phyloP scores from a whole-genome alignment of 2,329 filamentous ascomycete species.

The Hirsutella rhossiliensis region DNA sequence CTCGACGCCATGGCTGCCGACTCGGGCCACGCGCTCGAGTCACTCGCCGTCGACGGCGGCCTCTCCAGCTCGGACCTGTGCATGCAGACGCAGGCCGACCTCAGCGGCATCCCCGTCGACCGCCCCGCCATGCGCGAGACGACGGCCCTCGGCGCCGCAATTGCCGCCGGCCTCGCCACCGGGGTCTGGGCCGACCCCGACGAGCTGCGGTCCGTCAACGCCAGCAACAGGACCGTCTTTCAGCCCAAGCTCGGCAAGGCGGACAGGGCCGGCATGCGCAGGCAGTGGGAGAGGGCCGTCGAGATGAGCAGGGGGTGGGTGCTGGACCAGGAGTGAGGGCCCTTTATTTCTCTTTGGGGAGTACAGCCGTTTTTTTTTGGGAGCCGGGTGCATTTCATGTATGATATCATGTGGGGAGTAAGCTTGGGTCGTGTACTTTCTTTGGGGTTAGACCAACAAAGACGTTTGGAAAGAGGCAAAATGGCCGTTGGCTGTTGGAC shows the following conservation, averaged over 20 bases:
- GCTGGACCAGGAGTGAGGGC: conserved; percentile 12
- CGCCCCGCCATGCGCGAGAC: conserved; percentile 84
- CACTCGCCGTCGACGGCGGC: conserved; percentile 76
- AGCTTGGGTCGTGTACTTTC: too few species aligned
- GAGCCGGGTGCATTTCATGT: too few species aligned
- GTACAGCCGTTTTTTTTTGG: too few species aligned
- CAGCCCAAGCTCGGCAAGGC: conserved; percentile 45
- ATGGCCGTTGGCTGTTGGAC: too few species aligned
- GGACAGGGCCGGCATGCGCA: conserved; percentile 28
- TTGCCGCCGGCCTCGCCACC: conserved; percentile 77
- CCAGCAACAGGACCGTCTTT: conserved; percentile 57
- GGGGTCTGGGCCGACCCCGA: conserved; percentile 66
- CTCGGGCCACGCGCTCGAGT: conserved; percentile 60
- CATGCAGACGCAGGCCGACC: conserved; percentile 86
- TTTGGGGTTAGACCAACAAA: too few species aligned
- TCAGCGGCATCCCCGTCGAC: conserved; percentile 71
- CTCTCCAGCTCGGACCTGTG: conserved; percentile 81
- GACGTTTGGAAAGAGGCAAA: too few species aligned
- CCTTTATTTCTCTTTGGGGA: too few species aligned
- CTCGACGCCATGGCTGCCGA: conserved; percentile 85
- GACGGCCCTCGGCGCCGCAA: conserved; percentile 77
- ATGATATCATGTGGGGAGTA: too few species aligned
- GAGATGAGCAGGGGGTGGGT: conserved; percentile 47
- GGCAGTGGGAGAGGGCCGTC: conserved; percentile 44
- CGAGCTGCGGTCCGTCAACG: conserved; percentile 63